A percentile compares a stretch with the other conserved stretches of the same genome.
phyloP scores from a whole-genome alignment of 352 stramenopile species.

The Phytopythium delawarense region DNA sequence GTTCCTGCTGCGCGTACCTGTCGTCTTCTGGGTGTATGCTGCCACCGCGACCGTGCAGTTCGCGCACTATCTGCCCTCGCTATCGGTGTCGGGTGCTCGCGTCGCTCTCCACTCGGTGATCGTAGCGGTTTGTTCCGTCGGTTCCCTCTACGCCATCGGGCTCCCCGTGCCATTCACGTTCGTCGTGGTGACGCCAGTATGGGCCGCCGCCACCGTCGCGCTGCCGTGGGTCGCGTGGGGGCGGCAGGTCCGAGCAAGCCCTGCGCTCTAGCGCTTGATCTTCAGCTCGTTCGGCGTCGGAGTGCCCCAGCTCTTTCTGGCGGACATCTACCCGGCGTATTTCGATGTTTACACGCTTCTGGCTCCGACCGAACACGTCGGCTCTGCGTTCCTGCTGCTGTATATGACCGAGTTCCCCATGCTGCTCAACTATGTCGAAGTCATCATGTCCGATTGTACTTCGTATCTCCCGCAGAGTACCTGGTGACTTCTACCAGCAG shows the following conservation, averaged over 20 bases:
- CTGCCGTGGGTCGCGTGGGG: slow-evolving; percentile 11
- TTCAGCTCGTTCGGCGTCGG: slow-evolving; percentile 17
- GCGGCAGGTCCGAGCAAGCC: slow-evolving; percentile 7
- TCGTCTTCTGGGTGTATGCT: slow-evolving; percentile 12
- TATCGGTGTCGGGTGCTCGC: slow-evolving; percentile 8
- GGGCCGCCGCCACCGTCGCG: slow-evolving; percentile 6
- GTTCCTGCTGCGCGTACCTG: slow-evolving; percentile 13
- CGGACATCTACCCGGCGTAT: slow-evolving; percentile 13
- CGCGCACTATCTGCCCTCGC: slow-evolving; percentile 11
- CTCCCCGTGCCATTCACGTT: slow-evolving; percentile 20
- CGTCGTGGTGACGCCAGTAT: slow-evolving; percentile 9
- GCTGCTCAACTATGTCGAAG: slow-evolving; percentile 36
- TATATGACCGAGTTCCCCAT: slow-evolving; percentile 43
- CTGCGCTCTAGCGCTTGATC: background rate
- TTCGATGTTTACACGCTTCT: slow-evolving; percentile 17
- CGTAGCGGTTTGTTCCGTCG: slow-evolving; percentile 1
- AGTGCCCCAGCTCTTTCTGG: slow-evolving; percentile 13
- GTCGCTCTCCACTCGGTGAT: slow-evolving; percentile 6
- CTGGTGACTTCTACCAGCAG: slow-evolving; percentile 16
- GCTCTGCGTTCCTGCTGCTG: slow-evolving; percentile 20
- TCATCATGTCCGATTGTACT: too few species aligned
- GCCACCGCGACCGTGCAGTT: slow-evolving; percentile 16
- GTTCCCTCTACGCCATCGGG: slow-evolving; percentile 6
- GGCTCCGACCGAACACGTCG: slow-evolving; percentile 3
- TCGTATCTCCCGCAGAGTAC: too few species aligned